Evolutionary conservation across 805 yeast genomes (phyloP).

Genomic region (Vanderwaltozyma polyspora): DNA sequence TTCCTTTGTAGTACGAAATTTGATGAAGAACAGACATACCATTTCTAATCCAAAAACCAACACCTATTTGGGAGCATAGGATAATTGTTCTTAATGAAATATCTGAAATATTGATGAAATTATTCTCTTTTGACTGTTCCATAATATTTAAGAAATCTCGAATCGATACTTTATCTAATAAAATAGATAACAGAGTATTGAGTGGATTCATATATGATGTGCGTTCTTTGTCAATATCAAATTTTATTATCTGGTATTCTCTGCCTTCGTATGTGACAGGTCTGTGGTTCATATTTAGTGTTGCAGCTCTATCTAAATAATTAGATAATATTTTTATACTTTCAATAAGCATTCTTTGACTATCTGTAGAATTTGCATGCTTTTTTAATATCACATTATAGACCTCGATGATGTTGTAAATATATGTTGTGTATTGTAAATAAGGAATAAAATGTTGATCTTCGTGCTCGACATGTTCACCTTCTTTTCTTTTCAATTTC

Average conservation of each 20-base stretch:
- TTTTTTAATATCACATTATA: slow-evolving; percentile 23
- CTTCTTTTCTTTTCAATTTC: slow-evolving; percentile 45
- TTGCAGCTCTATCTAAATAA: slow-evolving; percentile 24
- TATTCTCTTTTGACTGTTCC: slow-evolving; percentile 12
- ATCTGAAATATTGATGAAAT: slow-evolving; percentile 42
- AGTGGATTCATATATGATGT: slow-evolving; percentile 52
- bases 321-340: slow-evolving; percentile 25
- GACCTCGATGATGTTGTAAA: slow-evolving; percentile 33
- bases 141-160: slow-evolving; percentile 14
- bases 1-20: slow-evolving; percentile 38
- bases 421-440: slow-evolving; percentile 36
- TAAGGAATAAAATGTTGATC: slow-evolving; percentile 39
- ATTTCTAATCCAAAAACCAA: slow-evolving; percentile 67
- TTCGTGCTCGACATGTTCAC: slow-evolving; percentile 59
- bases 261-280: slow-evolving; percentile 7
- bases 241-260: slow-evolving; percentile 23
- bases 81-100: slow-evolving; percentile 50
- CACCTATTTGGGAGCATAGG: slow-evolving; percentile 46
- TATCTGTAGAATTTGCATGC: slow-evolving; percentile 7
- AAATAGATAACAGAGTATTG: slow-evolving; percentile 40
- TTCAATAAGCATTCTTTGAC: slow-evolving; percentile 10
- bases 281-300: slow-evolving; percentile 17
- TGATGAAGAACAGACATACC: slow-evolving; percentile 46
- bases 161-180: slow-evolving; percentile 23
- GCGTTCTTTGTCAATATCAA: slow-evolving; percentile 37